Evolutionary conservation across 2,329 filamentous ascomycete species (phyloP), one percentile per base, ranked within the genome.

Genomic region (Knoxdaviesia capensis): DNA sequence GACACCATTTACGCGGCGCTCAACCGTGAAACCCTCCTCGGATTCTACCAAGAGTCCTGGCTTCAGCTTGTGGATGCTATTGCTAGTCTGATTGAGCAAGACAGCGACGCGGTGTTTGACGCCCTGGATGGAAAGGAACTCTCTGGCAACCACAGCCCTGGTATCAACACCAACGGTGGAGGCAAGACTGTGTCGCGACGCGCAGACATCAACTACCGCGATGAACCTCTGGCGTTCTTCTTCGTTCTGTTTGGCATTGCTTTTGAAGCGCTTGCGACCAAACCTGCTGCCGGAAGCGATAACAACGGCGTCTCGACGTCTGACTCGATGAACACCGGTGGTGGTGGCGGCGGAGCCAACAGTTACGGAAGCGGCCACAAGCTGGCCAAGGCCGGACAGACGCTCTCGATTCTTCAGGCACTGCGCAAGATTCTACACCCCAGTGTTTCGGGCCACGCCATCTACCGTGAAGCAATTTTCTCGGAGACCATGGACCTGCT

Each of bases 41-140:
- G 79, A 56, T 98, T 98, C 59, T 98, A 98, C 56, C 88, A 98
- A 63, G 86, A 93, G 45, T 85, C 86, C 0, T 98, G 90, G 90
- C 67, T 98, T 35, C 93, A 90, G 50, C 72, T 98, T 7, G 88
- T 98, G 2, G 87, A 98, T 61, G 92, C 90, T 4, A 96, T 98
- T 56, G 88, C 90, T 7, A 94, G 87, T 53, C 66, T 98, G 5
- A 94, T 98, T 45, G 90, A 96, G 53, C 88, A 94, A 58, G 90
- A 98, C 54, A 94, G 87, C 58, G 85, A 90, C 46, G 94, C 94
- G 48, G 90, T 98, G 3, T 98, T 98, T 54, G 87, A 94, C 58
- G 90, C 90, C 1, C 64, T 98, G 6, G 90, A 98, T 54, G 87
- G 87, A 41, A 94, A 90, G 54, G 71, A 74, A 51, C 61, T 62